phyloP scores from a whole-genome alignment of 257 asterid species.

The Capsicum pubescens region DNA sequence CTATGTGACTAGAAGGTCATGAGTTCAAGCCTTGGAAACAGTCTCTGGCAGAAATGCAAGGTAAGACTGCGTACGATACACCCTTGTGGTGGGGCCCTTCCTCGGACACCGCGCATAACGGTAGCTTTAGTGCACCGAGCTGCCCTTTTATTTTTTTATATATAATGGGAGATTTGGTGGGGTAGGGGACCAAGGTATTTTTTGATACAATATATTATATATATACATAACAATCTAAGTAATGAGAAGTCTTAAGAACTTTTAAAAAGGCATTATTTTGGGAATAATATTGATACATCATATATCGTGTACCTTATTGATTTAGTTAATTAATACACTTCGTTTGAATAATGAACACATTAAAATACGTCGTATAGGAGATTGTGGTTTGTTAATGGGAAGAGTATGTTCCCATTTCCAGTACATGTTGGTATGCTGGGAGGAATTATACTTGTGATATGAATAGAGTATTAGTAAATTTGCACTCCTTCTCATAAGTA shows the following conservation, averaged over 20 bases:
- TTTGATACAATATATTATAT: neutral
- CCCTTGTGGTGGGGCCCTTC: too few relatives aligned
- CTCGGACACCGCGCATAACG: too few relatives aligned
- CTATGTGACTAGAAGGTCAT: too few relatives aligned
- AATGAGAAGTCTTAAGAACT: neutral
- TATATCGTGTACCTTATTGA: constrained; percentile 4
- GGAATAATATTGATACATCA: neutral
- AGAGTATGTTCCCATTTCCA: constrained; percentile 45
- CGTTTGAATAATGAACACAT: neutral
- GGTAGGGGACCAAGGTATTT: neutral
- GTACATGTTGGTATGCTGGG: constrained; percentile 68
- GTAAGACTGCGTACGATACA: too few relatives aligned
- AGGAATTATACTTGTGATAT: constrained; percentile 35
- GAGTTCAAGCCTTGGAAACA: too few relatives aligned
- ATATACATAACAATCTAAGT: neutral
- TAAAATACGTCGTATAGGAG: neutral
- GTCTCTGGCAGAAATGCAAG: too few relatives aligned
- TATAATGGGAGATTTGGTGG: constrained; percentile 16
- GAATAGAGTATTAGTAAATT: neutral
- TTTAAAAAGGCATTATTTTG: neutral
- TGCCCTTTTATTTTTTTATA: too few relatives aligned
- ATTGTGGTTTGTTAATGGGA: neutral
- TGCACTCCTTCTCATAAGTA: neutral
- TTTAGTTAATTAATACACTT: neutral
- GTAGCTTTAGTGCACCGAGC: too few relatives aligned